Percentiles rank a stretch among this genome's conserved stretches.
phyloP scores from a whole-genome alignment of 2,329 filamentous ascomycete species.

The Ceratocystis alfenasii region DNA sequence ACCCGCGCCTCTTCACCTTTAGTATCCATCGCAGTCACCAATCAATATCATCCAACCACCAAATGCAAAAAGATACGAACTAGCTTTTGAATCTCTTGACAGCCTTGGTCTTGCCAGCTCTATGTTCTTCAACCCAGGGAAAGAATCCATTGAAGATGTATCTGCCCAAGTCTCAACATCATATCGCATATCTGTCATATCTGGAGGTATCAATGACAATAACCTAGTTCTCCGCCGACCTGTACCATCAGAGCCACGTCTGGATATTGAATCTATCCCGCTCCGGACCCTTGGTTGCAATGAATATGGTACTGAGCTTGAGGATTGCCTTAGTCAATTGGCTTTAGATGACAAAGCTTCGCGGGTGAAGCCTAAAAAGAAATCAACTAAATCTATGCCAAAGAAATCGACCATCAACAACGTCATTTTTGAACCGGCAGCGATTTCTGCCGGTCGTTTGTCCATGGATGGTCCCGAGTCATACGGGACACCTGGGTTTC shows the following conservation, averaged over 20 bases:
- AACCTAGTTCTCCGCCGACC: neutral
- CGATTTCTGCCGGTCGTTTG: neutral
- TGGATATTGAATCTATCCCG: neutral
- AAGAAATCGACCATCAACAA: neutral
- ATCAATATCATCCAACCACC: neutral
- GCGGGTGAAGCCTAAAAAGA: no score
- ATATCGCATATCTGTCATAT: neutral
- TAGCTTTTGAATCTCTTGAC: neutral
- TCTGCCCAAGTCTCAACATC: neutral
- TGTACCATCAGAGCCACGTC: neutral
- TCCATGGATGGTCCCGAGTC: neutral
- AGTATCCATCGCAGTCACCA: conserved; percentile 3
- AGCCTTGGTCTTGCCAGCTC: neutral
- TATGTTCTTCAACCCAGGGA: neutral
- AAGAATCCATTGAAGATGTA: neutral
- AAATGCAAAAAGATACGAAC: conserved; percentile 3
- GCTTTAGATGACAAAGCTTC: neutral
- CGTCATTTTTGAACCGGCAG: neutral
- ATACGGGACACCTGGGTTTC: neutral
- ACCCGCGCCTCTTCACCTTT: neutral
- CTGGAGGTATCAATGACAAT: neutral
- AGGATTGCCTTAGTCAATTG: neutral
- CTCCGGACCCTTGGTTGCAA: neutral
- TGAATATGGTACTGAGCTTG: neutral
- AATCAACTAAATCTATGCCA: neutral